Base-by-base conservation (phyloP, 345 rosid species). In the Acer saccharum region DNA sequence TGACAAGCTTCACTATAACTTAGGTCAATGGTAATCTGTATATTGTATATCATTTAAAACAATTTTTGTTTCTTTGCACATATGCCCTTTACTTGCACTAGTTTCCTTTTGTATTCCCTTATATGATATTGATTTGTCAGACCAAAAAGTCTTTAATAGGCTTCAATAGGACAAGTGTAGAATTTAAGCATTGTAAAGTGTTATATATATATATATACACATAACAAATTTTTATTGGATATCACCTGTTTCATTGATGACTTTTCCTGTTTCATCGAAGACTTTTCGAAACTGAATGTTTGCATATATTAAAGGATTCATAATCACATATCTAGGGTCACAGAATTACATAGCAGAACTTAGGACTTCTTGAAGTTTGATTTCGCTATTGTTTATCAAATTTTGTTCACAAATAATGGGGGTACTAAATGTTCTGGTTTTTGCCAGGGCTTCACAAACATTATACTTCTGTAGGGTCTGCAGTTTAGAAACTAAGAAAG, bases 1-100 rank as follows among this genome's bases (percentile, higher is more conserved):
- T 86, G 79, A 82, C 75, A 68, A n/a, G 39, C 66, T 9, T 35
- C 63, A 32, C 41, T 50, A 32, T 46, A 52, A 23, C 55, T 71
- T 67, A 0, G 4, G n/a, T 20, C 18, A 55, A 75, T 32, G 21
- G 18, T 35, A 39, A 55, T 60, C 39, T 76, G 57, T 55, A 55
- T 55, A 41, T 66, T 67, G n/a, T 23, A 4, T 35, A 52, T 13
- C 23, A 20, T 35, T 18, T 20, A 29, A 27, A 14, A 29, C 23
- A 48, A 76, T 60, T 41, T 11, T 18, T 57, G n/a, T 52, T 54
- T 32, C 1, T 39, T 55, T 79, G 32, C 16, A 3, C n/a, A 0
- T 39, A n/a, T 13, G 0, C 17, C 11, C 10, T 43, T 43, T 43
- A 5, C 39, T 35, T 35, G 39, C 6, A 4, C 46, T 9, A 8